Conservation (phyloP, 169 alveolate genomes). For the Plasmodium reichenowi region DNA sequence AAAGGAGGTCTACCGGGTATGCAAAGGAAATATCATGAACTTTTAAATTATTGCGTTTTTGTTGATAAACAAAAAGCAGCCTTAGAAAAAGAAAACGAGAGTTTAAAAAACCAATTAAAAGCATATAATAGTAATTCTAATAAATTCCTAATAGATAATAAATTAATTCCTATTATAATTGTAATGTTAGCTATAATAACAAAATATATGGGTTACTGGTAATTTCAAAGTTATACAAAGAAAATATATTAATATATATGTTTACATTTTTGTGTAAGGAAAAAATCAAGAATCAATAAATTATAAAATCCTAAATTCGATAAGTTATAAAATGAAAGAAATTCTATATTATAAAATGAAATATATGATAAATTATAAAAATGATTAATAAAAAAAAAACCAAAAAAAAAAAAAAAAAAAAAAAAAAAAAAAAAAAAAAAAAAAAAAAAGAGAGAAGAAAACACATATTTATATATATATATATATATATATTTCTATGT, state of each 20-base stretch:
- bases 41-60: constrained; percentile 89
- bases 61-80: constrained; percentile 89
- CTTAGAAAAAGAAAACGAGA: constrained; percentile 85
- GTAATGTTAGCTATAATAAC: constrained; percentile 64
- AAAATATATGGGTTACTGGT: constrained; percentile 74
- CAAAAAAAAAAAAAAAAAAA: too few species aligned
- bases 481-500: too few species aligned
- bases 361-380: too few species aligned
- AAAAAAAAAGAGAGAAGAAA: too few species aligned
- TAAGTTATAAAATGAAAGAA: too few species aligned
- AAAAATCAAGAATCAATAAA: too few species aligned
- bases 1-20: constrained; percentile 77
- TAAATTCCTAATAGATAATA: constrained; percentile 59
- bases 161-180: constrained; percentile 51
- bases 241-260: constrained; percentile 1
- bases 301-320: too few species aligned
- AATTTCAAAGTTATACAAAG: not conserved
- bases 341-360: too few species aligned
- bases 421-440: too few species aligned
- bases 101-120: constrained; percentile 76
- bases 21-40: constrained; percentile 88
- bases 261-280: not conserved
- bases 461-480: too few species aligned
- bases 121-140: constrained; percentile 49
- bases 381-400: too few species aligned